Base-by-base conservation (phyloP, 768 basidiomycete species). In the Hortiboletus flavorubellus region DNA sequence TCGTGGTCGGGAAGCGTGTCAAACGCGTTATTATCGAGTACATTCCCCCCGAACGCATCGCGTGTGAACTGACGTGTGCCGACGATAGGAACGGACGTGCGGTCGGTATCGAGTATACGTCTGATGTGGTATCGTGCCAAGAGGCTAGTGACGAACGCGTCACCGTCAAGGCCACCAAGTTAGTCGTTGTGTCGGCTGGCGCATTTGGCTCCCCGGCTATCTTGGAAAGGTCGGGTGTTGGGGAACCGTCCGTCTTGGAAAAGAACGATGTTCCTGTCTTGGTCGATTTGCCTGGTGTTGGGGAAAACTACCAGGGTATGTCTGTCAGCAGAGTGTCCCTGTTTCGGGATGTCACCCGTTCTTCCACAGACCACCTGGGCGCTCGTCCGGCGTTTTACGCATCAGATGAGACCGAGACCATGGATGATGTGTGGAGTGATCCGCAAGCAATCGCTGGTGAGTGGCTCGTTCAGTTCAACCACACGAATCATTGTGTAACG, bases 141-240 rank as follows among this genome's bases (percentile, higher is more conserved):
- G 62, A 58, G 8, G 26, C 26, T 5, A 26, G 26, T 26, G 26
- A 26, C 26, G 26, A 26, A 26, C 26, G 3, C 26, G 26, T 26
- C 26, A 26, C 26, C 26, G 26, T 26, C 4, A 26, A 3, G 5
- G 26, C 26, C 26, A 5, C 26, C 26, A 26, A 26, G 26, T 26
- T 4, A 5, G 26, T 26, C 26, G 26, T 26, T 26, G 26, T 26
- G 3, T 26, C 26, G 3, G 26, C 26, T 44, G 12, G 34, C 0
- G 53, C 81, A 2, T 80, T 85, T 51, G 82, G 82, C 1, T 80
- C 81, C 0, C 79, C 82, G 0, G 66, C 78, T 2, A 80, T 85
- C 23, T 70, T 85, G 9, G 82, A 85, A 57, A 72, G 82, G 21
- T 86, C 11, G 5, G 35, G 11, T 3, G 15, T 14, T 12, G 26